Evolutionary conservation across 441 rosid species (phyloP).

Genomic region (Rhodomyrtus psidioides): DNA sequence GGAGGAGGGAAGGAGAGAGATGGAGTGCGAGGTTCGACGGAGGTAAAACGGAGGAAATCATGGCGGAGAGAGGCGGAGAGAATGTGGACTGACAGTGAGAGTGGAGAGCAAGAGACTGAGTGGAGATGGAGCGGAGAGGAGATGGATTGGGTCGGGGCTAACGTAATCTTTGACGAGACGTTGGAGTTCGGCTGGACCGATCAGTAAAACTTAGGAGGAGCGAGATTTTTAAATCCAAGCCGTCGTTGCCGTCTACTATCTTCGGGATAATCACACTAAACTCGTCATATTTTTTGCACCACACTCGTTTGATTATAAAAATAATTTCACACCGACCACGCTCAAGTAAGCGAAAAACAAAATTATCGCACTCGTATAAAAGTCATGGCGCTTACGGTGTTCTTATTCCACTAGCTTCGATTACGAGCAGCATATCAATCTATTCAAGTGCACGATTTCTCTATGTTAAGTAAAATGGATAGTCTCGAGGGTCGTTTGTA

Average conservation of each 20-base stretch:
- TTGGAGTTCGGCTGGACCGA: not conserved
- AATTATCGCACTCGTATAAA: no score
- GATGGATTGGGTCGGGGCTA: not conserved
- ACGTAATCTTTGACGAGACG: not conserved
- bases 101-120: not conserved
- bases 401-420: no score
- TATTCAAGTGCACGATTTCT: not conserved
- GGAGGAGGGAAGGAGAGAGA: not conserved
- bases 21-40: not conserved
- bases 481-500: not conserved
- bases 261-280: no score
- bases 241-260: not conserved
- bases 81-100: not conserved
- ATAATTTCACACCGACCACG: no score
- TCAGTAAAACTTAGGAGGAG: no score
- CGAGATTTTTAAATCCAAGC: not conserved
- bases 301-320: no score
- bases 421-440: not conserved
- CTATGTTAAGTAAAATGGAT: not conserved
- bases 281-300: no score
- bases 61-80: not conserved
- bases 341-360: no score
- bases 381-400: no score
- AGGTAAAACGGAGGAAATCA: not conserved
- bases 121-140: not conserved